Conservation (phyloP, 2,329 filamentous ascomycete species). For the Metarhizium robertsii region DNA sequence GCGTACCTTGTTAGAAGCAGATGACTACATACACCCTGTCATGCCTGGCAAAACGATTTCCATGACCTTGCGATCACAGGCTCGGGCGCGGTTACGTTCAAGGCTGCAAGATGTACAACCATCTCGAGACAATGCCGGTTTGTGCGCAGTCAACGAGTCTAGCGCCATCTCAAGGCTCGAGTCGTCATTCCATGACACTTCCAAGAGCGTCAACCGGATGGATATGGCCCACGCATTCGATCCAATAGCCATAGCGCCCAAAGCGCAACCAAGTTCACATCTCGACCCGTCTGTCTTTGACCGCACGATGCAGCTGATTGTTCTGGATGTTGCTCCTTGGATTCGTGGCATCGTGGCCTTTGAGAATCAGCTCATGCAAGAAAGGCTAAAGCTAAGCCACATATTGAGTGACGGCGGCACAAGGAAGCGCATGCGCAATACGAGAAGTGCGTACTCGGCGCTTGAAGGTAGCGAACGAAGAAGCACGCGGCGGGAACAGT, state of each 20-base stretch:
- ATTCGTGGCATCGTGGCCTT: conserved; percentile 76
- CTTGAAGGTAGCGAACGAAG: conserved; percentile 64
- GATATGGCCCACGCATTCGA: conserved; percentile 54
- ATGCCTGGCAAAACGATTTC: conserved; percentile 18
- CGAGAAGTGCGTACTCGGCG: conserved; percentile 65
- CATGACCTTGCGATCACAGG: conserved; percentile 18
- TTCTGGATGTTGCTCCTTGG: conserved; percentile 77
- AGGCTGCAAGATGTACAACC: background rate
- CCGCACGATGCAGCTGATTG: conserved; percentile 54
- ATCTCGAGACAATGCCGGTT: conserved; percentile 1
- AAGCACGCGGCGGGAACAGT: conserved; percentile 59
- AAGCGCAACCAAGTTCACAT: conserved; percentile 24
- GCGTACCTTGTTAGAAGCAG: conserved; percentile 36
- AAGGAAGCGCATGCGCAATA: conserved; percentile 53
- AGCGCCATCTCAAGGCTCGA: conserved; percentile 27
- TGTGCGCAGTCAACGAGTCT: conserved; percentile 23
- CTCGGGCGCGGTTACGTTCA: conserved; percentile 12
- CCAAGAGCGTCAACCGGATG: conserved; percentile 29
- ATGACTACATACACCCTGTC: conserved; percentile 22
- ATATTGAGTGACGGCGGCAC: conserved; percentile 50
- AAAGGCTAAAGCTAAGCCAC: conserved; percentile 53
- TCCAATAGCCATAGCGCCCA: conserved; percentile 44
- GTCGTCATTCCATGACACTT: conserved; percentile 21
- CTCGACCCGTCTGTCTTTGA: conserved; percentile 70
- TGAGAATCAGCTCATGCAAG: conserved; percentile 61